Evolutionary conservation across 2,329 filamentous ascomycete species (phyloP).

Genomic region (Pestalotiopsis sp.): DNA sequence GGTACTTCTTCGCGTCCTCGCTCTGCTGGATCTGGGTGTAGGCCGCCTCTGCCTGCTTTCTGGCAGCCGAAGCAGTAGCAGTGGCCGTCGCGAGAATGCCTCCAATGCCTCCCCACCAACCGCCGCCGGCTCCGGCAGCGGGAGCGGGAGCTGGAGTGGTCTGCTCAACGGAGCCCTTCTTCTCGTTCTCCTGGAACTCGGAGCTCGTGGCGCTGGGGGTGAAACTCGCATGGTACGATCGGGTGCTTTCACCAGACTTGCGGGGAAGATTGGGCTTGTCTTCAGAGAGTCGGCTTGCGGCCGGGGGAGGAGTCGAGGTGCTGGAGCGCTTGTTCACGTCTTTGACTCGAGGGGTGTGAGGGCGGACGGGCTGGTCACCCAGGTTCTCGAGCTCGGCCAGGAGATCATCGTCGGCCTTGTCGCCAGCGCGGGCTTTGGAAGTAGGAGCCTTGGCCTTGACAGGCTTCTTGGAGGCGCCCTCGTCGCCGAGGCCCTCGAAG

Average conservation of each 20-base stretch:
- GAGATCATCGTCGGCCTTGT: slow-evolving; percentile 74
- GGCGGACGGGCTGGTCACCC: slow-evolving; percentile 73
- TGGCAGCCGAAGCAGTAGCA: slow-evolving; percentile 65
- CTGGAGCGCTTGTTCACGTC: slow-evolving; percentile 55
- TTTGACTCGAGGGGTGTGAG: slow-evolving; percentile 78
- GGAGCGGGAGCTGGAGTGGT: slow-evolving; percentile 23
- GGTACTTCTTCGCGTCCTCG: slow-evolving; percentile 95
- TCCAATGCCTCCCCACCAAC: slow-evolving; percentile 89
- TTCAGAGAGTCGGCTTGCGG: slow-evolving; percentile 61
- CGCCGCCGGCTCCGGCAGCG: slow-evolving; percentile 53
- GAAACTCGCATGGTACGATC: slow-evolving; percentile 71
- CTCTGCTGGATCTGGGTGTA: slow-evolving; percentile 96
- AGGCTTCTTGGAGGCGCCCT: slow-evolving; percentile 52
- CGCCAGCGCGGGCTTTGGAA: slow-evolving; percentile 43
- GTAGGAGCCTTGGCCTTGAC: slow-evolving; percentile 52
- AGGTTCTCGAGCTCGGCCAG: slow-evolving; percentile 87
- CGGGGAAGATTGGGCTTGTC: slow-evolving; percentile 59
- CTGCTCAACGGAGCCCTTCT: slow-evolving; percentile 51
- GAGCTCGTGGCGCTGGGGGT: slow-evolving; percentile 70
- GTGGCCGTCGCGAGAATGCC: slow-evolving; percentile 78
- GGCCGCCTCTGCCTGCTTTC: slow-evolving; percentile 90
- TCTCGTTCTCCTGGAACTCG: slow-evolving; percentile 61
- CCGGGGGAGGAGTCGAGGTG: slow-evolving; percentile 48
- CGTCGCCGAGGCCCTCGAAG: slow-evolving; percentile 63
- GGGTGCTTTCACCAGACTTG: slow-evolving; percentile 78